Percentiles rank a stretch among this genome's conserved stretches.
phyloP scores from a whole-genome alignment of 2,329 filamentous ascomycete species.

The Scedosporium boydii region DNA sequence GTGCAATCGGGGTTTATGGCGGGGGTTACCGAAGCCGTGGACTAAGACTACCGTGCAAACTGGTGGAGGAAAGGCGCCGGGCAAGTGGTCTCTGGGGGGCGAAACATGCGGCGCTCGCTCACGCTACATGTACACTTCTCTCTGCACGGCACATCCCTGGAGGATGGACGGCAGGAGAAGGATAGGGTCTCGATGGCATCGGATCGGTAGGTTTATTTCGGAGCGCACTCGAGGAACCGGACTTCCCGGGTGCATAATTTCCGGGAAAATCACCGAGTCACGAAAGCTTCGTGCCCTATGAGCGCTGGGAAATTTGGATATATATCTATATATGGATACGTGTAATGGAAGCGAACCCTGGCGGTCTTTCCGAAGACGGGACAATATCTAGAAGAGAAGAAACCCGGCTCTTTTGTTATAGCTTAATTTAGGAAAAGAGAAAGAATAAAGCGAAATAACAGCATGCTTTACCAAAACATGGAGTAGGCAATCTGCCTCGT shows the following conservation, averaged over 20 bases:
- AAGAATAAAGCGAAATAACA: not conserved
- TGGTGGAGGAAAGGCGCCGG: not conserved
- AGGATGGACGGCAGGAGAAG: not conserved
- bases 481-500: not conserved
- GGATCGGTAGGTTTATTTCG: not conserved
- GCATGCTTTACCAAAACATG: not conserved
- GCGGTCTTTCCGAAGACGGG: not conserved
- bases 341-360: not conserved
- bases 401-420: constrained; percentile 3
- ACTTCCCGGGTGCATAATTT: not conserved
- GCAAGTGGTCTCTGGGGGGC: not conserved
- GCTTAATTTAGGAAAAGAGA: constrained; percentile 1
- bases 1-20: not conserved
- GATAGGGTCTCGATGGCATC: not conserved
- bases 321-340: not conserved
- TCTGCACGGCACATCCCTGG: not conserved
- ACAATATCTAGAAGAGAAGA: constrained; percentile 5
- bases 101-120: not conserved
- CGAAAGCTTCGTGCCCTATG: constrained; percentile 1
- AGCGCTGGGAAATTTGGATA: constrained; percentile 2
- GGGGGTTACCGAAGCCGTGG: not conserved
- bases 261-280: not conserved
- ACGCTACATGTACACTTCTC: not conserved
- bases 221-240: not conserved
- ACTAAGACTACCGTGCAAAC: not conserved